These are phyloP conservation scores for Hawksworthiomyces lignivorus DNA, from an alignment of 2,329 filamentous ascomycete species.

Conservation along the genomic window DNA sequence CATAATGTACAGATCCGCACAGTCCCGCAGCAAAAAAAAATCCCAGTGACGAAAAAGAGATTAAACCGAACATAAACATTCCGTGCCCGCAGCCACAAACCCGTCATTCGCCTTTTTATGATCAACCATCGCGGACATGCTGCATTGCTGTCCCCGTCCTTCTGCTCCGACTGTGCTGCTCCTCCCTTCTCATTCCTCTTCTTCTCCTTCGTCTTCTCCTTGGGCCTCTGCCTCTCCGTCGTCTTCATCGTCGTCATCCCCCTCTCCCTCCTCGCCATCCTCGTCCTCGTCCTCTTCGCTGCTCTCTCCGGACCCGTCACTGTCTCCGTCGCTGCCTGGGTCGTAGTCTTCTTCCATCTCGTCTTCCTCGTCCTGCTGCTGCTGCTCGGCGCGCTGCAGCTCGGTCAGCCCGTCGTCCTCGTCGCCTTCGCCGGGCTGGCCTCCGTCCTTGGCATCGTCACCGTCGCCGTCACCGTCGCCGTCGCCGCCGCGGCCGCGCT, in stretches of 20 bases:
- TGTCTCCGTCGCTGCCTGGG: constrained; percentile 52
- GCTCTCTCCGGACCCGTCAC: constrained; percentile 46
- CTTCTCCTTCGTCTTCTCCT: background rate
- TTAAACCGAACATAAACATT: too few relatives aligned
- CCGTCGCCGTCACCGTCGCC: constrained; percentile 26
- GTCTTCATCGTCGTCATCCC: constrained; percentile 20
- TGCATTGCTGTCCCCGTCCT: background rate
- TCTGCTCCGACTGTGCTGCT: too few relatives aligned
- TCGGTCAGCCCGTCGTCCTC: constrained; percentile 37
- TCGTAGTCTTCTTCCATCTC: constrained; percentile 61
- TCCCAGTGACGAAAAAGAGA: too few relatives aligned
- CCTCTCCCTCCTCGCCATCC: constrained; percentile 30
- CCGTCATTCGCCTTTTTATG: too few relatives aligned
- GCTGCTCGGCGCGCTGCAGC: constrained; percentile 43
- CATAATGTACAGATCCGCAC: too few relatives aligned
- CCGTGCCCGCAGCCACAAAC: too few relatives aligned
- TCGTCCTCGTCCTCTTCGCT: constrained; percentile 43
- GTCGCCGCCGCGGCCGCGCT: constrained; percentile 33
- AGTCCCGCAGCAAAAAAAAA: too few relatives aligned
- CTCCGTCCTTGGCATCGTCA: constrained; percentile 23
- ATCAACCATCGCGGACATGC: too few relatives aligned
- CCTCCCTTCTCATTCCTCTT: too few relatives aligned
- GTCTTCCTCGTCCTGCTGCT: constrained; percentile 52
- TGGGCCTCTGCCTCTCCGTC: constrained; percentile 2
- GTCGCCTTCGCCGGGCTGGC: constrained; percentile 29